Conservation (phyloP, 257 asterid genomes). For the Plantago major region DNA sequence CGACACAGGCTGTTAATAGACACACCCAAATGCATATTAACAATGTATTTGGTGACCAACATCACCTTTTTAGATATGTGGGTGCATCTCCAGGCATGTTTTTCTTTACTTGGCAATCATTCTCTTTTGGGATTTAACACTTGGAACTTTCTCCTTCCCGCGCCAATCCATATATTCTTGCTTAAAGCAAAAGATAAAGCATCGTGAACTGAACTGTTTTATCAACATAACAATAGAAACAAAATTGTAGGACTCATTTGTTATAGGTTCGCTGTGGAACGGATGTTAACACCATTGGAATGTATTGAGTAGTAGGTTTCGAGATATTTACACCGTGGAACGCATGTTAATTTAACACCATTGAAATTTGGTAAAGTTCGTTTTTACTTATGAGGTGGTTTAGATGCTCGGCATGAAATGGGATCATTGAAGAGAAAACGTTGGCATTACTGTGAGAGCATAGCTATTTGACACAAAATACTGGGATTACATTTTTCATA, state of each 20-base stretch:
- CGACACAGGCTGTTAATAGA: conserved; percentile 9
- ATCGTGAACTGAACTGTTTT: not conserved
- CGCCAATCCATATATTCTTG: too few relatives aligned
- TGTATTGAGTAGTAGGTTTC: not conserved
- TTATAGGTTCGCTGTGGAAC: not conserved
- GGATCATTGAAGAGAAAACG: too few relatives aligned
- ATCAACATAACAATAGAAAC: not conserved
- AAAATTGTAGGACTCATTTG: not conserved
- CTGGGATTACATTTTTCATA: too few relatives aligned
- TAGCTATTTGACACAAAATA: too few relatives aligned
- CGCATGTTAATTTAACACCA: too few relatives aligned
- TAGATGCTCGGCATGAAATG: too few relatives aligned
- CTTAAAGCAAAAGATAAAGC: not conserved
- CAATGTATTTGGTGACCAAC: conserved; percentile 3
- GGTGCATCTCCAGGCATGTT: conserved; percentile 5
- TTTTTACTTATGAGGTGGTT: too few relatives aligned
- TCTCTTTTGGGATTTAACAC: not conserved
- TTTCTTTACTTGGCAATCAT: conserved; percentile 7
- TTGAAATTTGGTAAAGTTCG: too few relatives aligned
- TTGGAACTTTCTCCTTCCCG: not conserved
- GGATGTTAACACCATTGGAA: not conserved
- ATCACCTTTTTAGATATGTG: conserved; percentile 8
- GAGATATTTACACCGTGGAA: too few relatives aligned
- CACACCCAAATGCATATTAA: conserved; percentile 1
- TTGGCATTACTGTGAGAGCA: too few relatives aligned